These are phyloP conservation scores for Starmerella geochares DNA, from an alignment of 805 yeast genomes.

Conservation along the genomic window DNA sequence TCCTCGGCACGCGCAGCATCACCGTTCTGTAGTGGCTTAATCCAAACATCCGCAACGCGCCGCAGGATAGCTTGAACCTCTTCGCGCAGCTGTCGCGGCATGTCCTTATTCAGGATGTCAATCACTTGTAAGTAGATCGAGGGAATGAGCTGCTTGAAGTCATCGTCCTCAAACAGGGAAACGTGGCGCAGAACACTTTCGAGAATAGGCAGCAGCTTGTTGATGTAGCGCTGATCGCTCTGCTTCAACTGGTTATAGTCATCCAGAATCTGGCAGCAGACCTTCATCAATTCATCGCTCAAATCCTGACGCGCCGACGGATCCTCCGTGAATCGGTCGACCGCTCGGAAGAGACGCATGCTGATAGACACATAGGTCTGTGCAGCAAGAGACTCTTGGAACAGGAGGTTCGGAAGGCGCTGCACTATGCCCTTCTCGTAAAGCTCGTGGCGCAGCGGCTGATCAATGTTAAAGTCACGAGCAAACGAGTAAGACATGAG, in stretches of 20 bases:
- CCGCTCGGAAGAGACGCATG: constrained; percentile 68
- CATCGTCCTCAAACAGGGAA: constrained; percentile 62
- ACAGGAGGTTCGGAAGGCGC: constrained; percentile 78
- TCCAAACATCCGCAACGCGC: constrained; percentile 40
- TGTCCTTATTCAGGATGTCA: constrained; percentile 32
- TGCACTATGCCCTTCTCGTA: constrained; percentile 91
- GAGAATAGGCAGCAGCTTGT: constrained; percentile 86
- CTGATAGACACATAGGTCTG: constrained; percentile 74
- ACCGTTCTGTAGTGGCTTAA: background rate
- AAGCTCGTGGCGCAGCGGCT: constrained; percentile 72
- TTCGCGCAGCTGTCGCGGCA: constrained; percentile 31
- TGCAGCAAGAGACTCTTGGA: constrained; percentile 84
- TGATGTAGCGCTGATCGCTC: constrained; percentile 62
- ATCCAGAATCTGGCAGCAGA: constrained; percentile 60
- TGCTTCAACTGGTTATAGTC: constrained; percentile 61
- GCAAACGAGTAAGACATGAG: constrained; percentile 72
- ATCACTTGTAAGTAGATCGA: constrained; percentile 23
- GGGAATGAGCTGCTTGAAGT: constrained; percentile 37
- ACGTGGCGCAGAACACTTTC: constrained; percentile 78
- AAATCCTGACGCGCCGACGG: constrained; percentile 41
- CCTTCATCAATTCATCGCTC: constrained; percentile 48
- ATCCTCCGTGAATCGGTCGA: constrained; percentile 38
- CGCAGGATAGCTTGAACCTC: constrained; percentile 30
- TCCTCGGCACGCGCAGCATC: background rate
- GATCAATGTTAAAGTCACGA: constrained; percentile 75